Evolutionary conservation across 2,329 filamentous ascomycete species (phyloP).

Genomic region (Nigrograna mackinnonii): DNA sequence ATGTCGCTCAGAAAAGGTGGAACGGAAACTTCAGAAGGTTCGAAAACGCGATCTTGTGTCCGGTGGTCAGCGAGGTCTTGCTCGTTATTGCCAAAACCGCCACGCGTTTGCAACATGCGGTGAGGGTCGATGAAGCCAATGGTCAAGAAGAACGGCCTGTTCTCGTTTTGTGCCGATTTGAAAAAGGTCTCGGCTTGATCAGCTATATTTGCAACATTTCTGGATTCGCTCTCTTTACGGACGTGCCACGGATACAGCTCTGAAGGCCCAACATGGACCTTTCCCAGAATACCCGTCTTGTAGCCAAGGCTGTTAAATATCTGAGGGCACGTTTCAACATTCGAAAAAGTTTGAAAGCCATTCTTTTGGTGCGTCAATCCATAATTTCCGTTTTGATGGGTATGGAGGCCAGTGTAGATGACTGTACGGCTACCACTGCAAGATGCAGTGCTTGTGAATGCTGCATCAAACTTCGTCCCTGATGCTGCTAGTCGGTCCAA

Average conservation of each 20-base stretch:
- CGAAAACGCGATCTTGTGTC: constrained; percentile 19
- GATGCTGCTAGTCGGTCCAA: too few relatives aligned
- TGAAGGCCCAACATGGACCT: too few relatives aligned
- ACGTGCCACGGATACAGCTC: constrained; percentile 52
- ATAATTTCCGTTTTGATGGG: too few relatives aligned
- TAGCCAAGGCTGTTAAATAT: too few relatives aligned
- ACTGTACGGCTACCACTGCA: too few relatives aligned
- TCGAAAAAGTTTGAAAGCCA: too few relatives aligned
- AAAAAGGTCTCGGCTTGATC: constrained; percentile 46
- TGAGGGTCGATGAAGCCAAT: constrained; percentile 54
- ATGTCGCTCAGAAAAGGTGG: constrained; percentile 49
- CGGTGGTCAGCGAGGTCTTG: constrained; percentile 22
- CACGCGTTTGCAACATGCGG: constrained; percentile 41
- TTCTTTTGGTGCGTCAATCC: too few relatives aligned
- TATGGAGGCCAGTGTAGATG: too few relatives aligned
- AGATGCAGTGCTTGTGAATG: too few relatives aligned
- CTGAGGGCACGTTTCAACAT: too few relatives aligned
- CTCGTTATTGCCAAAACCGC: constrained; percentile 50
- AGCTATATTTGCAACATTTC: constrained; percentile 49
- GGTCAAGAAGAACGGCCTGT: constrained; percentile 49
- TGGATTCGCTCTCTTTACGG: constrained; percentile 44
- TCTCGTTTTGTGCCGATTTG: constrained; percentile 27
- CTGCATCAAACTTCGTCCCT: too few relatives aligned
- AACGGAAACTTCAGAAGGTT: constrained; percentile 42
- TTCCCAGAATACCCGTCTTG: too few relatives aligned